Evolutionary conservation across 2,329 filamentous ascomycete species (phyloP).

Genomic region (Pseudogymnoascus destructans): DNA sequence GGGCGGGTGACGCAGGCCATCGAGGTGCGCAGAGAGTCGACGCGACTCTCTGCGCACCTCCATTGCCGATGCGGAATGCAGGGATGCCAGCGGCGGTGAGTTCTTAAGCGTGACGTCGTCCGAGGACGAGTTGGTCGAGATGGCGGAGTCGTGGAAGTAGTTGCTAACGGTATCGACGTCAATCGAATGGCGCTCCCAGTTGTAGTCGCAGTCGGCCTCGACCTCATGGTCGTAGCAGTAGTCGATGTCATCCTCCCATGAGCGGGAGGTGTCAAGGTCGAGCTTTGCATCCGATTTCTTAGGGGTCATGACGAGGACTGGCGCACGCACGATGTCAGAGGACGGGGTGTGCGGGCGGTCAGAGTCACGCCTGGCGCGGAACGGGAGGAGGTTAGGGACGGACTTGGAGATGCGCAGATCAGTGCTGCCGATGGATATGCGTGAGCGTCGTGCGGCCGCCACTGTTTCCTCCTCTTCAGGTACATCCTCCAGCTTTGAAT

Average conservation of each 20-base stretch:
- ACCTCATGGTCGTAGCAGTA: conserved; percentile 58
- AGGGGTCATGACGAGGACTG: conserved; percentile 2
- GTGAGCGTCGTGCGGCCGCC: conserved; percentile 17
- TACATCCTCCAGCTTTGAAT: conserved; percentile 39
- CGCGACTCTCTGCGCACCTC: no score
- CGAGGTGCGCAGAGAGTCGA: background rate
- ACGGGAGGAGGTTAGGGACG: conserved; percentile 18
- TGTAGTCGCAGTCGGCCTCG: conserved; percentile 53
- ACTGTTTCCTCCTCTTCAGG: conserved; percentile 48
- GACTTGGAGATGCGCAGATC: conserved; percentile 22
- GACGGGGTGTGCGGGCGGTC: background rate
- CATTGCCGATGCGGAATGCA: background rate
- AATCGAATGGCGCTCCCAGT: conserved; percentile 47
- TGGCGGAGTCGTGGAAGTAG: conserved; percentile 1
- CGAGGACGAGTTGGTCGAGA: background rate
- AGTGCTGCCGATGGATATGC: conserved; percentile 18
- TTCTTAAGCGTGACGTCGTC: background rate
- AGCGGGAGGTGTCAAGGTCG: conserved; percentile 28
- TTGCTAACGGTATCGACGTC: conserved; percentile 27
- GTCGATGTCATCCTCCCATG: conserved; percentile 58
- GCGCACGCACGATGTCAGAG: background rate
- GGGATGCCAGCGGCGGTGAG: background rate
- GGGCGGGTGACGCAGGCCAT: background rate
- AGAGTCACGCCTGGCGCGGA: background rate
- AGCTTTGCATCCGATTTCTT: background rate